phyloP scores from a whole-genome alignment of 2,329 filamentous ascomycete species.

The Fusarium transvaalense region DNA sequence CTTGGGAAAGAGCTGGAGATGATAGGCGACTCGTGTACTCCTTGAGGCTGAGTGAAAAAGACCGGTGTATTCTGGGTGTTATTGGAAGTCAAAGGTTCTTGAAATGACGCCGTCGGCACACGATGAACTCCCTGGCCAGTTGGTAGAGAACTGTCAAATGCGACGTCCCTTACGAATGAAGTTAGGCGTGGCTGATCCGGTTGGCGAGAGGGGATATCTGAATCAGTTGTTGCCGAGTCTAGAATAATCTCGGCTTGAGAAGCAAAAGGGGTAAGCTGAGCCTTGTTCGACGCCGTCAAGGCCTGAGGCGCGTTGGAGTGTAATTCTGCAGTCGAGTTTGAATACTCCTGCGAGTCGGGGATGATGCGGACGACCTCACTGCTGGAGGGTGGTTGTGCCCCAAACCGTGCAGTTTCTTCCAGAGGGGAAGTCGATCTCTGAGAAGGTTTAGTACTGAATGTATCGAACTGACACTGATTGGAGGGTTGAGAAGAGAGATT shows the following conservation, averaged over 20 bases:
- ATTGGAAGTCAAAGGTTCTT: neutral
- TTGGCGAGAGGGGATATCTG: slow-evolving; percentile 49
- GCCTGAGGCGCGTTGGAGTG: neutral
- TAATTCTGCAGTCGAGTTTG: slow-evolving; percentile 20
- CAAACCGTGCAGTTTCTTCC: neutral
- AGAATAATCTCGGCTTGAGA: slow-evolving; percentile 26
- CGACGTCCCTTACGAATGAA: slow-evolving; percentile 1
- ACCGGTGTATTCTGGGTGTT: slow-evolving; percentile 10
- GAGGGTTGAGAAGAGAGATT: neutral
- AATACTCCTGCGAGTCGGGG: slow-evolving; percentile 43
- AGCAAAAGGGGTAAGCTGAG: slow-evolving; percentile 5
- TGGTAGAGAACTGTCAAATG: slow-evolving; percentile 5
- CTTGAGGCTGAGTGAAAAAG: slow-evolving; percentile 43
- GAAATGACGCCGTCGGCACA: neutral
- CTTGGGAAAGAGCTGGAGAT: slow-evolving; percentile 8
- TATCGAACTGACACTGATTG: neutral
- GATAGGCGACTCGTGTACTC: neutral
- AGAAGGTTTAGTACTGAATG: neutral
- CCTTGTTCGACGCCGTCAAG: slow-evolving; percentile 2
- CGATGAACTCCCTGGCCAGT: neutral
- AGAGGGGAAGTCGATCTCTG: neutral
- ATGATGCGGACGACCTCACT: slow-evolving; percentile 23
- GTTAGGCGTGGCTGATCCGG: slow-evolving; percentile 26
- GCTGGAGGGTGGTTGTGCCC: slow-evolving; percentile 9
- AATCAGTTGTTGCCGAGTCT: slow-evolving; percentile 25